Evolutionary conservation across 2,329 filamentous ascomycete species (phyloP), one percentile per base, ranked within the genome.

Genomic region (Bipolaris zeicola): DNA sequence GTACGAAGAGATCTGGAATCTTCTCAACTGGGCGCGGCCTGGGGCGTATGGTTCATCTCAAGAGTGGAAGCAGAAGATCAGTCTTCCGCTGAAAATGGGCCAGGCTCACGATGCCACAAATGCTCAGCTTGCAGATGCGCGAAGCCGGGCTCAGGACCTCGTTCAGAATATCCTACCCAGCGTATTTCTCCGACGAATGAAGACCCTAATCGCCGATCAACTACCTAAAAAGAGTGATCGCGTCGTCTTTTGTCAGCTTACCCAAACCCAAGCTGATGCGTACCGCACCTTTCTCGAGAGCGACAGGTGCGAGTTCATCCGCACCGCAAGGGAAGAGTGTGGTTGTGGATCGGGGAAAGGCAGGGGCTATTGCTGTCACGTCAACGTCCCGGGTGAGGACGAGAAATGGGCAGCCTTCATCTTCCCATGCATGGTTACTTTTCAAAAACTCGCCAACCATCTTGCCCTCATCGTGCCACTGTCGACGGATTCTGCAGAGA

Each of bases 21-120:
- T 99, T 0, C 81, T 99, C 2, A 96, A 99, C 72, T 99, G 95
- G 95, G 93, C 92, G 0, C 95, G 96, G 65, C 95, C 95, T 0
- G 94, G 92, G 0, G 78, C 76, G 37, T 83, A 89, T 61, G 87
- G 87, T 0, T 85, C 87, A 0, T 77, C 90, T 8, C 79, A 84
- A 5, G 89, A 90, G 39, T 99, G 95, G 95, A 89, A 87, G 67
- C 81, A 84, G 18, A 87, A 85, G 36, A 91, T 99, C 56, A 88
- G 88, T 50, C 85, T 88, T 20, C 95, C 94, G 0, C 80, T 99
- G 52, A 91, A 90, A 52, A 80, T 93, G 49, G 95, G 95, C 0
- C 95, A 98, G 76, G 93, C 92, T 41, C 94, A 99, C 69, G 91
- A 96, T 73, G 93, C 94, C 8, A 96, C 92, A 0, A 78, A 90